Conservation (phyloP, 2,329 filamentous ascomycete genomes). For the Botrytis hyacinthi region DNA sequence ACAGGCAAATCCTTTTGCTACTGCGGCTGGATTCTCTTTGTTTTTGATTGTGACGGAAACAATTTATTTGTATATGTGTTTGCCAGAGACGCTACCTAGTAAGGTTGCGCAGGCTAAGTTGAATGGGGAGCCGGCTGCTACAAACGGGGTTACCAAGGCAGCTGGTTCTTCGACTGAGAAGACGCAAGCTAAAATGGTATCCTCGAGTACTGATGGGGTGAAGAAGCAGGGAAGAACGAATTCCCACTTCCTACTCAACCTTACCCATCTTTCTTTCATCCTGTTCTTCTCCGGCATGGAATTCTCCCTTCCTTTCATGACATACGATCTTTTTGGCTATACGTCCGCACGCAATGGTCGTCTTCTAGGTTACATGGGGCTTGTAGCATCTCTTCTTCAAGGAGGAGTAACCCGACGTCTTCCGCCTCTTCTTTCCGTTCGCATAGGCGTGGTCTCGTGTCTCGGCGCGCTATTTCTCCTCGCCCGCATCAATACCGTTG, state of each 20-base stretch:
- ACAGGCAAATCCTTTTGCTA: conserved; percentile 87
- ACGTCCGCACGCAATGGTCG: conserved; percentile 76
- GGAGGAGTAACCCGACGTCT: conserved; percentile 86
- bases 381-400: conserved; percentile 89
- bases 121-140: conserved; percentile 29
- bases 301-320: conserved; percentile 96
- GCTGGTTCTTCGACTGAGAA: conserved; percentile 20
- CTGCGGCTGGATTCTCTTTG: conserved; percentile 84
- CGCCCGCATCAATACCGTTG: conserved; percentile 63
- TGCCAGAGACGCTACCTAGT: conserved; percentile 82
- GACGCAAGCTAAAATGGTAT: conserved; percentile 25
- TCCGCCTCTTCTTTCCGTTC: conserved; percentile 75
- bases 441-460: conserved; percentile 74
- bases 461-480: conserved; percentile 79
- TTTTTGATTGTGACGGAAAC: conserved; percentile 84
- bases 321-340: conserved; percentile 88
- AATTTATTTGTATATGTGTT: conserved; percentile 74
- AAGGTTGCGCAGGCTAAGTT: conserved; percentile 43
- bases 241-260: conserved; percentile 77
- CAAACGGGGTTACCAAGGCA: conserved; percentile 28
- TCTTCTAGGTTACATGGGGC: conserved; percentile 84
- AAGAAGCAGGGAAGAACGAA: conserved; percentile 57
- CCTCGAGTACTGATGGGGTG: conserved; percentile 33
- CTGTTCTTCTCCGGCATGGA: conserved; percentile 98
- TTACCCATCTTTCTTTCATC: conserved; percentile 85